These are phyloP conservation scores for Smallanthus sonchifolius DNA, from an alignment of 129 eudicot species.

Conservation along the genomic window DNA sequence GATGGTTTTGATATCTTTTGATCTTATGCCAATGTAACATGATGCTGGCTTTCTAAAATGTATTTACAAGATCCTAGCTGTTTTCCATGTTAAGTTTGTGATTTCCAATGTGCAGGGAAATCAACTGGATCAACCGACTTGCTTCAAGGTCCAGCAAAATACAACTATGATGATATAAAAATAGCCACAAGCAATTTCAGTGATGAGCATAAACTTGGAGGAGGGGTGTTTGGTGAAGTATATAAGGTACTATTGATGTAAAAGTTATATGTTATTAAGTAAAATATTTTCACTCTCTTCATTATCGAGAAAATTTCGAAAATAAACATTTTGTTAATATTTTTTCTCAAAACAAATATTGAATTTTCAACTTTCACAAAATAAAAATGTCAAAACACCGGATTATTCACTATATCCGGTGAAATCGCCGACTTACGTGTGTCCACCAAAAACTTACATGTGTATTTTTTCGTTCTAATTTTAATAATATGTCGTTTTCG, in stretches of 20 bases:
- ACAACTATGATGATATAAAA: neutral
- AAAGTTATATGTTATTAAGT: neutral
- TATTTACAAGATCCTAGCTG: neutral
- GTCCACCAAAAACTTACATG: no score
- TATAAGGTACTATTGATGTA: neutral
- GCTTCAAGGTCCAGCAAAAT: conserved; percentile 9
- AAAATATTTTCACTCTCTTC: neutral
- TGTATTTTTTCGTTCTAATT: no score
- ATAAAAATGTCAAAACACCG: no score
- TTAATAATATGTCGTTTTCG: no score
- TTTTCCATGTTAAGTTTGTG: neutral
- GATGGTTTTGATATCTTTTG: neutral
- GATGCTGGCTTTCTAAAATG: neutral
- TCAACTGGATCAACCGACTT: neutral
- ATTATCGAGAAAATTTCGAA: no score
- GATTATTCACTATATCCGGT: no score
- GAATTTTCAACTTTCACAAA: no score
- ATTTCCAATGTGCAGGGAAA: neutral
- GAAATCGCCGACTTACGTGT: no score
- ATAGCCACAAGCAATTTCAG: neutral
- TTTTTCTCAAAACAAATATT: no score
- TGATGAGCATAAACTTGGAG: neutral
- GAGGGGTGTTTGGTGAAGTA: conserved; percentile 6
- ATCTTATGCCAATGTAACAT: neutral
- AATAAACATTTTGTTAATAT: no score